Evolutionary conservation across 2,329 filamentous ascomycete species (phyloP).

Genomic region (Xylaria sp.): DNA sequence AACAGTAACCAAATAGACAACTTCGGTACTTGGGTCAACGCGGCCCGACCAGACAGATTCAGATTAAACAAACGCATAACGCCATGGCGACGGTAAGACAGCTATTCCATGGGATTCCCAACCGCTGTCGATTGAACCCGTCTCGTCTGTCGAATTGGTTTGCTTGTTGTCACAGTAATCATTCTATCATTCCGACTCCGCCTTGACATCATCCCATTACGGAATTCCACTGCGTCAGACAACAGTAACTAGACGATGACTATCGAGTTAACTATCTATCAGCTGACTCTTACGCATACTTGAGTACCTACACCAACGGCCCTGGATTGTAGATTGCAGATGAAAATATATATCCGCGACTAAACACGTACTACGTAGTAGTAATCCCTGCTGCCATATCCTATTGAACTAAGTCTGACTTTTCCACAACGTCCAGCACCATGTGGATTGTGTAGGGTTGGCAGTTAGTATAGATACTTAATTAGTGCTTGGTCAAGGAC

Average conservation of each 20-base stretch:
- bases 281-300: conserved; percentile 1
- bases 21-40: background rate
- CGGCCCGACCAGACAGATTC: conserved; percentile 11
- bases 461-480: background rate
- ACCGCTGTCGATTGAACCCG: background rate
- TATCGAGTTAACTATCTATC: conserved; percentile 2
- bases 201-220: background rate
- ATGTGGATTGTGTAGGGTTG: background rate
- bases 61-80: conserved; percentile 14
- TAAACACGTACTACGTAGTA: background rate
- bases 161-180: background rate
- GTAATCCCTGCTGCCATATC: background rate
- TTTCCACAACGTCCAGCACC: background rate
- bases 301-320: background rate
- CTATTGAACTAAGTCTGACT: conserved; percentile 1
- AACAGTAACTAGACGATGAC: background rate
- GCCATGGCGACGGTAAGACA: conserved; percentile 1
- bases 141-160: background rate
- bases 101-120: background rate
- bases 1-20: conserved; percentile 23
- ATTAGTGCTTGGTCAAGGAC: background rate
- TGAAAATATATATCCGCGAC: background rate
- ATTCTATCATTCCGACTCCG: conserved; percentile 5
- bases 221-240: background rate
- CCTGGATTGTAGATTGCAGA: conserved; percentile 4